These are phyloP conservation scores for Wickerhamomyces queroliae DNA, from an alignment of 805 yeast genomes.

Conservation along the genomic window DNA sequence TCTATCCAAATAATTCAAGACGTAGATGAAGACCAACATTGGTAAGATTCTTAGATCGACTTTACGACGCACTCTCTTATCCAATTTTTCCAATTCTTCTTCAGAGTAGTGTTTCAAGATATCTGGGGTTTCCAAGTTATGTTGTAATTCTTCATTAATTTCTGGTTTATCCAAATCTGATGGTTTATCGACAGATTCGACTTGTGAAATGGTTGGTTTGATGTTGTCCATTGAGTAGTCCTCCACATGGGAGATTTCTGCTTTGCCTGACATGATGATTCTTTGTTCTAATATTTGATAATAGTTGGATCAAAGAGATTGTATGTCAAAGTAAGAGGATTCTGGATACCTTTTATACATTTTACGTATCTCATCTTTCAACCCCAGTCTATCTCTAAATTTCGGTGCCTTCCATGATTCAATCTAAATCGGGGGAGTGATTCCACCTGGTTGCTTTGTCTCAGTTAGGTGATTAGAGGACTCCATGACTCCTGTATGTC, in stretches of 20 bases:
- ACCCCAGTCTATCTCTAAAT: no score
- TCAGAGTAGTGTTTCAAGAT: constrained; percentile 14
- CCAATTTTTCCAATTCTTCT: constrained; percentile 40
- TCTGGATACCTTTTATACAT: no score
- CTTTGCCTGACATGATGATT: background rate
- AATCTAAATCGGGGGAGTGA: no score
- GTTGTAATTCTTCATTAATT: constrained; percentile 9
- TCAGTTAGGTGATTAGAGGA: no score
- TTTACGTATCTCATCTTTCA: no score
- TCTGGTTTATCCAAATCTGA: background rate
- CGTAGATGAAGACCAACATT: constrained; percentile 42
- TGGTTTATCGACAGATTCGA: background rate
- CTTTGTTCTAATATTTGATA: no score
- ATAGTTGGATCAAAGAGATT: no score
- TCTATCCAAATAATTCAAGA: constrained; percentile 45
- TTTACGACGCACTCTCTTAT: constrained; percentile 37
- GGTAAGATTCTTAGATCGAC: constrained; percentile 46
- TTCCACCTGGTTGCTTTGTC: no score
- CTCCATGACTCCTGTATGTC: no score
- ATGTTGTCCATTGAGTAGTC: background rate
- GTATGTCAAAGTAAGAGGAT: no score
- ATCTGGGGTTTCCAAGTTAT: constrained; percentile 17
- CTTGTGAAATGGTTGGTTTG: background rate
- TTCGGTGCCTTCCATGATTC: no score
- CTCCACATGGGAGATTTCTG: background rate